These are phyloP conservation scores for Trametes elegans DNA, from an alignment of 768 basidiomycete species.

Conservation along the genomic window DNA sequence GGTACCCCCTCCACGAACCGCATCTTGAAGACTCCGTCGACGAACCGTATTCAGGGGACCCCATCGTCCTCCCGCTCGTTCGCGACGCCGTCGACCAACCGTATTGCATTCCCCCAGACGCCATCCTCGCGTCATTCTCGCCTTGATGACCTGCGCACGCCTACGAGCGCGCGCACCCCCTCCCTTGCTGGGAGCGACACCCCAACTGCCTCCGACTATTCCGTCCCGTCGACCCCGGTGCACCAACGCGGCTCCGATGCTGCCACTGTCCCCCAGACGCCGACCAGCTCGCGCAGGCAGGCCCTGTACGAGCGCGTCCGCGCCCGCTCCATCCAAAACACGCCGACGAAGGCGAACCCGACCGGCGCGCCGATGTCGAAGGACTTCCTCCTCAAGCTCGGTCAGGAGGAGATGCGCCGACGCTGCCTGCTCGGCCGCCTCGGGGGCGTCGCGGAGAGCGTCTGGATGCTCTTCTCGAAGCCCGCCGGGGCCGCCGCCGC, in stretches of 20 bases:
- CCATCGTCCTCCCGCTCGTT: slow-evolving; percentile 39
- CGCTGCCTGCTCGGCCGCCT: slow-evolving; percentile 77
- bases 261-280: slow-evolving; percentile 61
- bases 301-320: slow-evolving; percentile 82
- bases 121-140: slow-evolving; percentile 50
- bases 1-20: slow-evolving; percentile 44
- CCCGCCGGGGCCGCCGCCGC: slow-evolving; percentile 43
- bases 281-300: slow-evolving; percentile 70
- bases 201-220: slow-evolving; percentile 44
- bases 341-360: slow-evolving; percentile 59
- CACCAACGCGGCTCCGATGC: slow-evolving; percentile 58
- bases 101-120: slow-evolving; percentile 60
- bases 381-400: slow-evolving; percentile 67
- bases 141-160: slow-evolving; percentile 16
- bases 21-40: slow-evolving; percentile 11
- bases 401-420: slow-evolving; percentile 76
- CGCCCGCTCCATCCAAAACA: slow-evolving; percentile 63
- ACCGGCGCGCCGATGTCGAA: slow-evolving; percentile 48
- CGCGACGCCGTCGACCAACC: slow-evolving; percentile 17
- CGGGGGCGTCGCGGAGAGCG: slow-evolving; percentile 78
- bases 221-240: slow-evolving; percentile 61
- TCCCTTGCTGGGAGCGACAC: slow-evolving; percentile 39
- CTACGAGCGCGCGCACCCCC: slow-evolving; percentile 17
- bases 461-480: slow-evolving; percentile 85
- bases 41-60: slow-evolving; percentile 33